A percentile compares a stretch with the other conserved stretches of the same genome.
These are phyloP conservation scores for Cardamine resedifolia DNA, from an alignment of 345 rosid genomes.

Conservation along the genomic window DNA sequence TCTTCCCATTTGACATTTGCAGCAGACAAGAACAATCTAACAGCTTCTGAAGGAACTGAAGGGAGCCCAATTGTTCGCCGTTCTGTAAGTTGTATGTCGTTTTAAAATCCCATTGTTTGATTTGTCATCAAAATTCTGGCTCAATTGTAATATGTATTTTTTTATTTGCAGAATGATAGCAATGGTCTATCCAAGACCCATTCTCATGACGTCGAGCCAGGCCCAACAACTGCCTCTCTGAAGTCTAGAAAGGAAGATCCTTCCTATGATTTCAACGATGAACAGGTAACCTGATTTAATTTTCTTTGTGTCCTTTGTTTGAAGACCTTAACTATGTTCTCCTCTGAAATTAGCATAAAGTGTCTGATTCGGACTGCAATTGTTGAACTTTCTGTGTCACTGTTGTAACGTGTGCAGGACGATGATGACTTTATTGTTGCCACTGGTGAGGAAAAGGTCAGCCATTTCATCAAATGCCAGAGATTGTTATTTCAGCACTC, in stretches of 20 bases:
- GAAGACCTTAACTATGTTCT: constrained; percentile 12
- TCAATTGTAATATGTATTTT: constrained; percentile 55
- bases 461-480: constrained; percentile 31
- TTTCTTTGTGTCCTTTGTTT: background rate
- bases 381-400: constrained; percentile 23
- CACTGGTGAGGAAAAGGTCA: constrained; percentile 80
- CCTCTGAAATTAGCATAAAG: constrained; percentile 13
- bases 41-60: constrained; percentile 44
- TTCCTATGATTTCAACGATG: constrained; percentile 69
- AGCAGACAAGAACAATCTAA: constrained; percentile 47
- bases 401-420: constrained; percentile 60
- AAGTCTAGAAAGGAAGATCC: constrained; percentile 43
- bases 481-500: constrained; percentile 2
- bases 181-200: constrained; percentile 49
- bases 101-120: constrained; percentile 48
- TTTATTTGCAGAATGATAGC: constrained; percentile 58
- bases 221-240: constrained; percentile 34
- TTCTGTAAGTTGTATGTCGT: constrained; percentile 99
- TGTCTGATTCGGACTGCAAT: constrained; percentile 20
- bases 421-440: constrained; percentile 82
- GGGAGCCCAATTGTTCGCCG: constrained; percentile 68
- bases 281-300: constrained; percentile 49
- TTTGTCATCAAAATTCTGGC: constrained; percentile 42
- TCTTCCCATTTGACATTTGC: constrained; percentile 29
- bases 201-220: constrained; percentile 39